Percentiles rank a stretch among this genome's conserved stretches.
phyloP scores from a whole-genome alignment of 768 basidiomycete species.

The Dictyophora rubrovolvata region DNA sequence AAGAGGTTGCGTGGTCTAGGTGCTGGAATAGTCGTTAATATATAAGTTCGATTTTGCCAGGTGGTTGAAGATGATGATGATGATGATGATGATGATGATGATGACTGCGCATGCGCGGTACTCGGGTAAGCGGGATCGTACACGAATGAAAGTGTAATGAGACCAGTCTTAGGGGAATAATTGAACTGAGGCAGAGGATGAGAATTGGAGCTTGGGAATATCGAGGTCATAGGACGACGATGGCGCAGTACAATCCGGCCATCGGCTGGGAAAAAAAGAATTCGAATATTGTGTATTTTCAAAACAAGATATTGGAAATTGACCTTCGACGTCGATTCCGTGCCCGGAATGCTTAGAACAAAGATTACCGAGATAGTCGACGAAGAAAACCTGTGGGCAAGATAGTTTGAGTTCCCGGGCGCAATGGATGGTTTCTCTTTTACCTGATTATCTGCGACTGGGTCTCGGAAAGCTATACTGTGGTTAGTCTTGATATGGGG shows the following conservation, averaged over 20 bases:
- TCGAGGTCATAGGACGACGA: constrained; percentile 61
- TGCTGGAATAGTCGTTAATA: constrained; percentile 56
- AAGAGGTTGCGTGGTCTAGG: constrained; percentile 59
- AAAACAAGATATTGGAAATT: constrained; percentile 3
- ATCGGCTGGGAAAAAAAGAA: constrained; percentile 26
- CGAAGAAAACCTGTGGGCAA: constrained; percentile 60
- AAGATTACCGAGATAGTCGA: constrained; percentile 65
- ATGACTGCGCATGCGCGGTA: constrained; percentile 11
- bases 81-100: constrained; percentile 29
- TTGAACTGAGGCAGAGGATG: constrained; percentile 68
- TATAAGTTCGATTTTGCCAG: constrained; percentile 52
- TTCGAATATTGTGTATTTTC: neutral
- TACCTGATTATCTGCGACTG: constrained; percentile 67
- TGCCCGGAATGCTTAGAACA: constrained; percentile 75
- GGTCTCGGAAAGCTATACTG: constrained; percentile 49
- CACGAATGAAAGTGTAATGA: constrained; percentile 51
- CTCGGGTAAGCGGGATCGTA: constrained; percentile 55
- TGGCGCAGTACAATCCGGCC: constrained; percentile 65
- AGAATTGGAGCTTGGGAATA: constrained; percentile 69
- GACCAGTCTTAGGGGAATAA: constrained; percentile 41
- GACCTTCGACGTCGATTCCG: constrained; percentile 73
- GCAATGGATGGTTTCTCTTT: constrained; percentile 8
- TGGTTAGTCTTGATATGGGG: neutral
- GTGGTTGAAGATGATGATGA: constrained; percentile 23
- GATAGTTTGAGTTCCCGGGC: neutral